Conservation (phyloP, 2,329 filamentous ascomycete genomes). For the Alternaria hordeiaustralica region DNA sequence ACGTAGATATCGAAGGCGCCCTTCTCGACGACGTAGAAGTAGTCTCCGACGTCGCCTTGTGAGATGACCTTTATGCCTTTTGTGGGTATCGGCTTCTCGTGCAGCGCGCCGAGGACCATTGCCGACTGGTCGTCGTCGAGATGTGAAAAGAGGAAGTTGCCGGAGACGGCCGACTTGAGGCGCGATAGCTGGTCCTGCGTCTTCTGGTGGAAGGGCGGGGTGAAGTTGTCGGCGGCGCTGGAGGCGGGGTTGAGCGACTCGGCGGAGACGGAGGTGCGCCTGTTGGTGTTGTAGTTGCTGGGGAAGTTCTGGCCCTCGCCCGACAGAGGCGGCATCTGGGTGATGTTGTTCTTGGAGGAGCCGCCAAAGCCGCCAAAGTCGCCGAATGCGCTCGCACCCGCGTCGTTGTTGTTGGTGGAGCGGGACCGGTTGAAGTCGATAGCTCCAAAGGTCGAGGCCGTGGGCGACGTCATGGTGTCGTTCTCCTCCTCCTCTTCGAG, state of each 20-base stretch:
- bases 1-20: constrained; percentile 92
- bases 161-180: constrained; percentile 79
- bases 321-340: constrained; percentile 53
- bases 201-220: constrained; percentile 85
- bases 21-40: constrained; percentile 95
- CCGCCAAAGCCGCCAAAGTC: constrained; percentile 46
- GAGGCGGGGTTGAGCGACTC: constrained; percentile 92
- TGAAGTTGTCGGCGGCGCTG: constrained; percentile 86
- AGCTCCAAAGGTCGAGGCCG: constrained; percentile 57
- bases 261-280: constrained; percentile 94
- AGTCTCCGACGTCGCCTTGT: constrained; percentile 95
- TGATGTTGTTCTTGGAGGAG: constrained; percentile 45
- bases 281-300: constrained; percentile 89
- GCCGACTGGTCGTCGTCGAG: constrained; percentile 90
- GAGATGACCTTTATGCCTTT: constrained; percentile 91
- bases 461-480: constrained; percentile 77
- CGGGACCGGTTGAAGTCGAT: constrained; percentile 50
- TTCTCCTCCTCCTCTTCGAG: constrained; percentile 84
- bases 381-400: constrained; percentile 51
- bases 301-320: constrained; percentile 75
- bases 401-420: constrained; percentile 39
- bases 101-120: constrained; percentile 86
- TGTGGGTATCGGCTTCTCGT: constrained; percentile 94
- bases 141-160: constrained; percentile 93
- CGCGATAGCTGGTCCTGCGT: constrained; percentile 79